phyloP scores from a whole-genome alignment of 208 protist species.

The Porcisia deanei region DNA sequence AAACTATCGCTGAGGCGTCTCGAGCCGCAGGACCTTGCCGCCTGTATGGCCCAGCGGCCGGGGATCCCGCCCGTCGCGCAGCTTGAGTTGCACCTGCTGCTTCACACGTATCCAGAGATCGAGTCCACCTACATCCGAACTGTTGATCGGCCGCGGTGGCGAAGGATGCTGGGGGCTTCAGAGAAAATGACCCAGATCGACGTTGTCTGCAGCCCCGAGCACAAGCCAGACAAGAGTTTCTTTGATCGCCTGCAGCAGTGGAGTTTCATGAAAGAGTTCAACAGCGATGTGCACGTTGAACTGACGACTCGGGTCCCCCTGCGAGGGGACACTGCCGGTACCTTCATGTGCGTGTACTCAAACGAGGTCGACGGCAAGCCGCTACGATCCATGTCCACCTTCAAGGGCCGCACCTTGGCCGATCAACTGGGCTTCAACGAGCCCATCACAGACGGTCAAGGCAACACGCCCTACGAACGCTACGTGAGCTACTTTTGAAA shows the following conservation, averaged over 20 bases:
- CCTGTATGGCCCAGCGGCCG: conserved; percentile 38
- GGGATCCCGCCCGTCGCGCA: conserved; percentile 75
- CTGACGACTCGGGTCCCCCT: conserved; percentile 44
- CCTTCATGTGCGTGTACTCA: conserved; percentile 69
- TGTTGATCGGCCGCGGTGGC: conserved; percentile 73
- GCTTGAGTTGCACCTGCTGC: conserved; percentile 84
- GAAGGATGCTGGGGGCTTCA: conserved; percentile 52
- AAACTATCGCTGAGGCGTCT: conserved; percentile 74
- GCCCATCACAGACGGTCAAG: conserved; percentile 60
- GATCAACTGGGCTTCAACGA: conserved; percentile 76
- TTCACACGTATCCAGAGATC: conserved; percentile 70
- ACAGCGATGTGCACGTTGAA: conserved; percentile 86
- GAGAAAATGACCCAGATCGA: conserved; percentile 88
- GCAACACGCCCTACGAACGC: conserved; percentile 44
- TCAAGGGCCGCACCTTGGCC: conserved; percentile 57
- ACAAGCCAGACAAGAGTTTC: conserved; percentile 51
- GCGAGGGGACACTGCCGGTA: conserved; percentile 17
- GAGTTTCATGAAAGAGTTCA: conserved; percentile 88
- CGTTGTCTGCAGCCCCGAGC: conserved; percentile 45
- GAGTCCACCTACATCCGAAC: conserved; percentile 72
- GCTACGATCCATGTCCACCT: conserved; percentile 62
- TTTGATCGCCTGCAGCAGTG: conserved; percentile 75
- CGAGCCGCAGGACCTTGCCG: conserved; percentile 51
- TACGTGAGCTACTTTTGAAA: conserved; percentile 35
- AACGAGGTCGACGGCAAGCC: conserved; percentile 47